Base-by-base conservation (phyloP, 2,329 filamentous ascomycete genomes). In the Xylariaceae sp. region DNA sequence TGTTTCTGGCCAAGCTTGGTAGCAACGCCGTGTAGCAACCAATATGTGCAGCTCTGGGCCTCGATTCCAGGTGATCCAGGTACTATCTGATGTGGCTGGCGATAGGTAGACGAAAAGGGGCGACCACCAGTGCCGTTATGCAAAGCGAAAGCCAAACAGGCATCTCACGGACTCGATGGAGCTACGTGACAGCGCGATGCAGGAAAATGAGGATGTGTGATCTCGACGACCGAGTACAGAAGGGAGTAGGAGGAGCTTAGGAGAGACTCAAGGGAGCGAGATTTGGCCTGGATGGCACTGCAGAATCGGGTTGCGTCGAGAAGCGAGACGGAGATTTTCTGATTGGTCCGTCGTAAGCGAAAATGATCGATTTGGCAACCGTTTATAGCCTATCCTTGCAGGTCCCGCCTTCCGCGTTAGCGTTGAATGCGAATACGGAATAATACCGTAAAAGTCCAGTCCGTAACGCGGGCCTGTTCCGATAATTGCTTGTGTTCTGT, bases 271-370 rank as follows among this genome's bases (percentile, higher is more conserved):
- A n/a, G n/a, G n/a, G n/a, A n/a, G n/a, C n/a, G n/a, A n/a, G n/a
- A n/a, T n/a, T n/a, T n/a, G n/a, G n/a, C n/a, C n/a, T n/a, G n/a
- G n/a, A n/a, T n/a, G n/a, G n/a, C n/a, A n/a, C n/a, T n/a, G 21
- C 21, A 29, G 19, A 62, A 56, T 54, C 56, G 62, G 45, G 62
- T 63, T 62, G 60, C 63, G 61, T 66, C 52, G 53, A 56, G 50
- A 64, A 67, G 65, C 65, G 65, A 67, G 62, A 47, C 64, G 65
- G 64, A 36, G 47, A 60, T 46, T 64, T 63, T 62, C 22, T 66
- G 50, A 67, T 67, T 67, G 65, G 65, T 26, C 44, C 39, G 32
- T 45, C 54, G 54, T 67, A 66, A 67, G 65, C 65, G 65, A 67
- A 51, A 47, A 19, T 21, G 49, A 52, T 43, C 54, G 62, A 56